Percentiles rank a stretch among this genome's conserved stretches.
Evolutionary conservation across 2,329 filamentous ascomycete species (phyloP).

Genomic region (Apiospora saccharicola): DNA sequence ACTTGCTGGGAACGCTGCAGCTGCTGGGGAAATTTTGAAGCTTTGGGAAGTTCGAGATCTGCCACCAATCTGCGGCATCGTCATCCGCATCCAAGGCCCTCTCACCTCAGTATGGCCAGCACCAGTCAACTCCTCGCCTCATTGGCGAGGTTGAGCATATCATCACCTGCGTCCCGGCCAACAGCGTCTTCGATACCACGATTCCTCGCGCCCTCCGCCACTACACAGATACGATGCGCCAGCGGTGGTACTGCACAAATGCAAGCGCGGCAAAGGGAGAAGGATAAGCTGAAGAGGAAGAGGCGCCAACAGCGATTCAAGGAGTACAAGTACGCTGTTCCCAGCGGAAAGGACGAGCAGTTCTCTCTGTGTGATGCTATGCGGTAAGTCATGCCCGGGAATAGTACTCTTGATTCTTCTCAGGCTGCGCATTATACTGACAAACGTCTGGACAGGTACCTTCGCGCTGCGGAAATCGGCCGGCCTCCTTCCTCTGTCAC

Average conservation of each 20-base stretch:
- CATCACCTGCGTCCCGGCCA: constrained; percentile 48
- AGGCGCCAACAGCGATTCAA: constrained; percentile 70
- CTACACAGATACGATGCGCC: constrained; percentile 54
- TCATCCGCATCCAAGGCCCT: constrained; percentile 11
- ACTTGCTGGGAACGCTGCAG: neutral
- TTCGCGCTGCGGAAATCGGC: constrained; percentile 92
- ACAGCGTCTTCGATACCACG: constrained; percentile 52
- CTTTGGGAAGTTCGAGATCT: constrained; percentile 15
- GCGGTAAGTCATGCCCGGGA: constrained; percentile 63
- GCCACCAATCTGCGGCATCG: constrained; percentile 3
- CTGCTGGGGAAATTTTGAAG: constrained; percentile 32
- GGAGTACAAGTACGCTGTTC: constrained; percentile 67
- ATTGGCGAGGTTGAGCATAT: constrained; percentile 58
- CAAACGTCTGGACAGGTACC: constrained; percentile 68
- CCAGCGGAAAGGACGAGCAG: constrained; percentile 69
- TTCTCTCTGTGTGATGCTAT: constrained; percentile 92
- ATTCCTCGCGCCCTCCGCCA: constrained; percentile 54
- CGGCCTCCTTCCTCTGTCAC: constrained; percentile 75
- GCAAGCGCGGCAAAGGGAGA: constrained; percentile 56
- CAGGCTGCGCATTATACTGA: neutral
- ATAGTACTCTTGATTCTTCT: neutral
- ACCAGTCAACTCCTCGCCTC: constrained; percentile 62
- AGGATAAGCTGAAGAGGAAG: constrained; percentile 62
- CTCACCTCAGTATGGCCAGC: constrained; percentile 40
- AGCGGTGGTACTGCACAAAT: constrained; percentile 38